These are phyloP conservation scores for Metschnikowia borealis DNA, from an alignment of 805 yeast species.

Conservation along the genomic window DNA sequence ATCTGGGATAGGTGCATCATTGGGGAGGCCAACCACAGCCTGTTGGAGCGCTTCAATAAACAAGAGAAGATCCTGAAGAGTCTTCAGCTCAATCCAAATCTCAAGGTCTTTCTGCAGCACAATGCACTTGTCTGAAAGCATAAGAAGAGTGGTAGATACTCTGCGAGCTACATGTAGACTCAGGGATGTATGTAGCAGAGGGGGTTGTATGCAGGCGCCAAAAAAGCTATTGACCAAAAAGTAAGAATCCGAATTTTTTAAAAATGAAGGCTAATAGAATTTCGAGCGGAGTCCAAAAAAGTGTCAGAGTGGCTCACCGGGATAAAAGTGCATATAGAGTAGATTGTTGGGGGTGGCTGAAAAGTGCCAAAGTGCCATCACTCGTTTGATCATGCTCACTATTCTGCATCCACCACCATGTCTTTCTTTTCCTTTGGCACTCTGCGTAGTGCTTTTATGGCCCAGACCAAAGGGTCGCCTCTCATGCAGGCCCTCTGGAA, in stretches of 20 bases:
- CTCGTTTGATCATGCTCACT: not conserved
- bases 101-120: conserved; percentile 56
- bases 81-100: conserved; percentile 51
- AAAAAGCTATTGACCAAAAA: no score
- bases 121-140: conserved; percentile 34
- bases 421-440: conserved; percentile 3
- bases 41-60: conserved; percentile 59
- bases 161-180: not conserved
- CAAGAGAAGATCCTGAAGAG: conserved; percentile 46
- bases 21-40: conserved; percentile 62
- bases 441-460: conserved; percentile 1
- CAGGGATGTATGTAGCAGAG: not conserved
- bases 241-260: no score
- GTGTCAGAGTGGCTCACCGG: no score
- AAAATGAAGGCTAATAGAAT: no score
- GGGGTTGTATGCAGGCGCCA: not conserved
- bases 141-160: conserved; percentile 1
- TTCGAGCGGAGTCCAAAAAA: no score
- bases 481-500: conserved; percentile 11
- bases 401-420: conserved; percentile 1
- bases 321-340: no score
- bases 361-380: not conserved
- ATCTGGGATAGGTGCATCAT: conserved; percentile 39
- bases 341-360: not conserved
- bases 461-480: conserved; percentile 6